Conservation (phyloP, 768 basidiomycete genomes). For the Cantharellus cinnabarinus region DNA sequence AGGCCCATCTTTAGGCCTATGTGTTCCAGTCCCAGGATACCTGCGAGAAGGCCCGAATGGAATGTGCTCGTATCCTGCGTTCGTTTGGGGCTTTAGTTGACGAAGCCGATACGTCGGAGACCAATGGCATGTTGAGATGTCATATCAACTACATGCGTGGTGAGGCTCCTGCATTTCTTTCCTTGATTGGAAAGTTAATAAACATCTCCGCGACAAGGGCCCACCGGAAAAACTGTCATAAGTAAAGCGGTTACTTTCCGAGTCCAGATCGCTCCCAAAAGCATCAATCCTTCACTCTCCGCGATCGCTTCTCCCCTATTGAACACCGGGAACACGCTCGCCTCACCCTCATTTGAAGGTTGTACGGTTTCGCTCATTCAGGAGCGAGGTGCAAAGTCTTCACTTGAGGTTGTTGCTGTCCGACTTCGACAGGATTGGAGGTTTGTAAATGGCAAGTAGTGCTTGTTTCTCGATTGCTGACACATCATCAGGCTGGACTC, state of each 20-base stretch:
- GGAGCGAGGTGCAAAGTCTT: background rate
- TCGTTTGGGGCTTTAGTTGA: conserved; percentile 48
- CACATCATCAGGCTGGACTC: too few species aligned
- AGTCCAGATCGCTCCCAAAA: background rate
- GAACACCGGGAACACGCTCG: background rate
- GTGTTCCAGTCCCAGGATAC: conserved; percentile 20
- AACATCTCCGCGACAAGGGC: background rate
- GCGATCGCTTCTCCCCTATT: background rate
- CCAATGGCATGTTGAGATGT: conserved; percentile 45
- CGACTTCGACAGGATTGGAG: conserved; percentile 1
- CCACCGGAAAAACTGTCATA: background rate
- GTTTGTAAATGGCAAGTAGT: background rate
- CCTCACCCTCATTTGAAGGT: background rate
- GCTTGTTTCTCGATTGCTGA: too few species aligned
- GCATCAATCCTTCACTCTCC: background rate
- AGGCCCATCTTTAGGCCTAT: conserved; percentile 11
- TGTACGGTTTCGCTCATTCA: background rate
- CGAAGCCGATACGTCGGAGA: conserved; percentile 30
- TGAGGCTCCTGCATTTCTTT: conserved; percentile 4
- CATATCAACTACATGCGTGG: conserved; percentile 41
- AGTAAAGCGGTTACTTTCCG: background rate
- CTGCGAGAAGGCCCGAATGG: conserved; percentile 41
- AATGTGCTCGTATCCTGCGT: conserved; percentile 54
- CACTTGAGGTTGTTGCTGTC: background rate
- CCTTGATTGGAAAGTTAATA: background rate